Evolutionary conservation across 2,329 filamentous ascomycete species (phyloP), one percentile per base, ranked within the genome.

Genomic region (Cladophialophora exuberans): DNA sequence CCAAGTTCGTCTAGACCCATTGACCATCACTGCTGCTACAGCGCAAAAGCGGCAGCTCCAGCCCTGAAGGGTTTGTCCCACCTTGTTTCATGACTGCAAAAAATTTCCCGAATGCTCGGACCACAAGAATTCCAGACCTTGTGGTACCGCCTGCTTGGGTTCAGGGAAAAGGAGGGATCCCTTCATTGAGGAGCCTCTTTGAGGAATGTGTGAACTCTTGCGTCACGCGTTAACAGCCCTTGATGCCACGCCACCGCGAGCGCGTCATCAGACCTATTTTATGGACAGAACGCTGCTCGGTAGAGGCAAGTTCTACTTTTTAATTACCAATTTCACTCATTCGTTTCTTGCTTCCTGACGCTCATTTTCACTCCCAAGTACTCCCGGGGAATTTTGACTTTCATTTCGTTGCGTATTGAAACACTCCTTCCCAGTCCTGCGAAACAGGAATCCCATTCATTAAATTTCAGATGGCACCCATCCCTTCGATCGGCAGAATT

Each of bases 381-480:
- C 20, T 13, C 22, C 18, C 2, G 15, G 10, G 18, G 26, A n/a
- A n/a, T n/a, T 22, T 42, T 42, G 2, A 23, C 22, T 10, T 42
- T 23, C 22, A 23, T 9, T 26, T 26, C n/a, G n/a, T n/a, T n/a
- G n/a, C n/a, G 18, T 7, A 25, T 15, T 36, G 28, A 25, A 20
- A 22, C 33, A 18, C 45, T 49, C 45, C 13, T 39, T 49, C 17
- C 33, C 15, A 39, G 31, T 28, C 17, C 25, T 17, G 46, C 35
- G 22, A n/a, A 15, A 25, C 20, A 42, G 18, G 18, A 6, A 25
- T 42, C n/a, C 15, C 45, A 26, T n/a, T 38, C 46, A 41, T 49
- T 49, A 22, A 23, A 28, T 15, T 13, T 15, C 9, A 20, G 15
- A 58, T 54, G 56, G 56, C 56, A 10, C 56, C 56, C 13, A 38